Percentiles rank a stretch among this genome's conserved stretches.
These are phyloP conservation scores for Hypoxylon fuscum DNA, from an alignment of 495 filamentous ascomycete genomes.

Conservation along the genomic window DNA sequence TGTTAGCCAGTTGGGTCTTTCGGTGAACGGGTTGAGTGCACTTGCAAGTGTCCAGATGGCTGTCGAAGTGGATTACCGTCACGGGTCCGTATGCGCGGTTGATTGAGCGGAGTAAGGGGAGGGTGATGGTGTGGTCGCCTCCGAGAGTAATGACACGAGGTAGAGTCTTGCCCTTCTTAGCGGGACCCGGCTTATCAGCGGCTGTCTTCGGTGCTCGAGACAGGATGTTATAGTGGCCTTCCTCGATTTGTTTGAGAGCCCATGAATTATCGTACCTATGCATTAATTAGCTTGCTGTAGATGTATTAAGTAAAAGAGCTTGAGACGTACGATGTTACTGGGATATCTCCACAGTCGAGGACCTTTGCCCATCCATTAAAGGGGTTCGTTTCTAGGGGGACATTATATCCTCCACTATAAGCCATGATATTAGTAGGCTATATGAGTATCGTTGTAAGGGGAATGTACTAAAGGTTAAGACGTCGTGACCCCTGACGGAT, in stretches of 20 bases:
- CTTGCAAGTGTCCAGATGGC: slow-evolving; percentile 80
- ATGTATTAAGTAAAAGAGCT: neutral
- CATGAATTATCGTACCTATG: slow-evolving; percentile 73
- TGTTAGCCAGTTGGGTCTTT: slow-evolving; percentile 2
- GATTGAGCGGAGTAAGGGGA: slow-evolving; percentile 79
- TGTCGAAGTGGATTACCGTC: slow-evolving; percentile 88
- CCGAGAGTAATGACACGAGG: slow-evolving; percentile 77
- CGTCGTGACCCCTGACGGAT: slow-evolving; percentile 84
- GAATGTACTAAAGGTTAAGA: slow-evolving; percentile 67
- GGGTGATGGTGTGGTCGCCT: slow-evolving; percentile 84
- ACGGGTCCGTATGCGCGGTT: slow-evolving; percentile 81
- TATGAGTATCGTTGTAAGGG: neutral
- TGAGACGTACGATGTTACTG: slow-evolving; percentile 69
- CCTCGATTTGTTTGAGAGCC: slow-evolving; percentile 81
- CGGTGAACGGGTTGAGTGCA: slow-evolving; percentile 62
- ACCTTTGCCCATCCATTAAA: slow-evolving; percentile 80
- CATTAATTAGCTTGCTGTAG: slow-evolving; percentile 1
- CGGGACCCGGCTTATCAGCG: slow-evolving; percentile 56
- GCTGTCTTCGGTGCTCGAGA: slow-evolving; percentile 60
- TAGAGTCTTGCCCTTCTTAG: slow-evolving; percentile 61
- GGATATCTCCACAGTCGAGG: slow-evolving; percentile 87
- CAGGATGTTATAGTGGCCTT: slow-evolving; percentile 66
- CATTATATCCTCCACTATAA: slow-evolving; percentile 75
- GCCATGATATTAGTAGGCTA: neutral
- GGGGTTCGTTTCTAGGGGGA: slow-evolving; percentile 80